Evolutionary conservation across 1,284 basidiomycete genomes (phyloP).

Genomic region (Pascua sp.): DNA sequence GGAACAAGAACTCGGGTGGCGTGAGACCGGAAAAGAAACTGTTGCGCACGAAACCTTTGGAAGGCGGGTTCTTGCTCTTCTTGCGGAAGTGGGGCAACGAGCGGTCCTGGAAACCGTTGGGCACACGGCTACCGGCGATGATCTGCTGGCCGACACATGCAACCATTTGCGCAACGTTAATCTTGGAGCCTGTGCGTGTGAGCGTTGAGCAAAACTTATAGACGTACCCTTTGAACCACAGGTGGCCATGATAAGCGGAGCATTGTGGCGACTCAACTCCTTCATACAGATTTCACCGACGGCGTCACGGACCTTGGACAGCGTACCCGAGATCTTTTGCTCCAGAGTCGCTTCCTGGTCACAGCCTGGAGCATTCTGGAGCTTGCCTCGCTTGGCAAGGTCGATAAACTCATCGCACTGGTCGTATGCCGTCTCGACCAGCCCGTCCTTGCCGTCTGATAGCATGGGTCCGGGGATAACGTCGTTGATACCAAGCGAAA

Average conservation of each 20-base stretch:
- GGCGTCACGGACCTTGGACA: constrained; percentile 91
- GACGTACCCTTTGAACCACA: constrained; percentile 91
- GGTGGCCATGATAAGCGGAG: constrained; percentile 97
- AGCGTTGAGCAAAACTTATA: constrained; percentile 4
- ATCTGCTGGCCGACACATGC: constrained; percentile 99
- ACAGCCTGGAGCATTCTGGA: constrained; percentile 95
- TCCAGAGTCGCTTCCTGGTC: constrained; percentile 97
- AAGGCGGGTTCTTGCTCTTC: constrained; percentile 93
- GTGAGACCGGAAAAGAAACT: constrained; percentile 93
- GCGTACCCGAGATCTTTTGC: constrained; percentile 85
- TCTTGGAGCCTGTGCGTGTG: constrained; percentile 77
- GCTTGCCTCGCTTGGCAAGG: constrained; percentile 82
- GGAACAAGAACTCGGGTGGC: constrained; percentile 97
- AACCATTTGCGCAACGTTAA: constrained; percentile 99
- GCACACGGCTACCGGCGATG: constrained; percentile 95
- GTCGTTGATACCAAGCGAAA: constrained; percentile 97
- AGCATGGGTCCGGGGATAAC: constrained; percentile 91
- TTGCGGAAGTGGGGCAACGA: constrained; percentile 98
- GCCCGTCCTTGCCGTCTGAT: constrained; percentile 72
- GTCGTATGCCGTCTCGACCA: constrained; percentile 85
- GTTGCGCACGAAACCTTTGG: constrained; percentile 97
- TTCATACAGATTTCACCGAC: constrained; percentile 98
- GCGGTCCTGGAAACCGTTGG: constrained; percentile 98
- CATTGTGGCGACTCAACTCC: constrained; percentile 93
- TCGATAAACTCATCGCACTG: constrained; percentile 84